These are phyloP conservation scores for Diutina mesorugosa DNA, from an alignment of 1,139 yeast species.

Conservation along the genomic window DNA sequence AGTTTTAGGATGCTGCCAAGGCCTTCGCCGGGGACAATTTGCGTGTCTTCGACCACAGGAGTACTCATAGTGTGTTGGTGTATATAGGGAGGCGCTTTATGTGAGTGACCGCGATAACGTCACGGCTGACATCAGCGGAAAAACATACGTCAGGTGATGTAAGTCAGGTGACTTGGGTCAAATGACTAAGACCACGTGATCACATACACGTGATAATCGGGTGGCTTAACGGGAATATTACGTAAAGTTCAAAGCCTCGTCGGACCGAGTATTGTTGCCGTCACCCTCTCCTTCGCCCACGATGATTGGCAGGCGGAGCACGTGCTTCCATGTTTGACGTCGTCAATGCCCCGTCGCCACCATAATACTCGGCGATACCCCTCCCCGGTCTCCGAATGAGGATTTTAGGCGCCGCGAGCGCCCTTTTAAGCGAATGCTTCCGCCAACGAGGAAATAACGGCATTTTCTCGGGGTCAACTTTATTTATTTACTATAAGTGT, in stretches of 20 bases:
- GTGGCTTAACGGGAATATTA: background rate
- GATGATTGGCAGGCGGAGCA: background rate
- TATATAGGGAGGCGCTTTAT: too few species aligned
- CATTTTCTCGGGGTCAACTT: background rate
- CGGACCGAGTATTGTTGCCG: background rate
- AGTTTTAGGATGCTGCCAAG: conserved; percentile 1
- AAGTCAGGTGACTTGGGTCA: background rate
- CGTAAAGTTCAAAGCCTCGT: background rate
- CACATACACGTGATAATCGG: background rate
- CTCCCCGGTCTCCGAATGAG: background rate
- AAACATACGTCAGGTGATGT: background rate
- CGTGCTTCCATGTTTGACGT: background rate
- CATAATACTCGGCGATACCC: too few species aligned
- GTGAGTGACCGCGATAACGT: too few species aligned
- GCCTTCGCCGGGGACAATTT: background rate
- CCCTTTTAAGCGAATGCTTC: background rate
- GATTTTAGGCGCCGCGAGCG: background rate
- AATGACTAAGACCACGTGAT: background rate
- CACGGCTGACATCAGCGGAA: too few species aligned
- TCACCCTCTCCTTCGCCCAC: background rate
- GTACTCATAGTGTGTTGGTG: background rate
- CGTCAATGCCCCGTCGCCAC: background rate
- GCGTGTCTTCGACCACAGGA: background rate
- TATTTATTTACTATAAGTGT: background rate
- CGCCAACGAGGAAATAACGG: background rate